phyloP scores from a whole-genome alignment of 257 asterid species.

The Solanum appendiculatum region DNA sequence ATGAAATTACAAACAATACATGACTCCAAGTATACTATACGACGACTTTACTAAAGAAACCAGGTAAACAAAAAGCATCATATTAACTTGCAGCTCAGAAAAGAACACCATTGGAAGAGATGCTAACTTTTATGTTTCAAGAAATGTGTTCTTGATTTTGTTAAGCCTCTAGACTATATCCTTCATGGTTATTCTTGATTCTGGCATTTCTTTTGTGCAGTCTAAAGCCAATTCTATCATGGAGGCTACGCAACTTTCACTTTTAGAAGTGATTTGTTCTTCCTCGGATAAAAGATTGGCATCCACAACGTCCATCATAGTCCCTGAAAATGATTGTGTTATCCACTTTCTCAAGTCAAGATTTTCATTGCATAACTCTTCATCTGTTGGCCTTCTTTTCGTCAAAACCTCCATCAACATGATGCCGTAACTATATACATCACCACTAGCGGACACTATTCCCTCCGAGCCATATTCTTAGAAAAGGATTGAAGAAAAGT shows the following conservation, averaged over 20 bases:
- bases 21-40: no score
- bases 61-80: no score
- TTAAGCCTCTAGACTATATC: neutral
- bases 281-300: neutral
- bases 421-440: neutral
- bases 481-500: neutral
- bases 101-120: no score
- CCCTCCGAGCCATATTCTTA: neutral
- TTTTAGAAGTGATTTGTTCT: neutral
- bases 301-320: neutral
- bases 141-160: neutral
- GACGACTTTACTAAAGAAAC: no score
- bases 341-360: slow-evolving; percentile 16
- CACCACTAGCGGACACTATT: neutral
- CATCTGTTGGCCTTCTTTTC: neutral
- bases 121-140: neutral
- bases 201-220: neutral
- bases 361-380: neutral
- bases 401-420: slow-evolving; percentile 17
- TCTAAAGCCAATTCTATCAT: neutral
- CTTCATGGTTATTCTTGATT: neutral
- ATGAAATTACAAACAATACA: no score
- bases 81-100: no score
- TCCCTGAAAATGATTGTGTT: neutral
- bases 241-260: neutral